Percentiles rank a stretch among this genome's conserved stretches.
Evolutionary conservation across 164 flowering plant species (phyloP).

Genomic region (Annona cherimola): DNA sequence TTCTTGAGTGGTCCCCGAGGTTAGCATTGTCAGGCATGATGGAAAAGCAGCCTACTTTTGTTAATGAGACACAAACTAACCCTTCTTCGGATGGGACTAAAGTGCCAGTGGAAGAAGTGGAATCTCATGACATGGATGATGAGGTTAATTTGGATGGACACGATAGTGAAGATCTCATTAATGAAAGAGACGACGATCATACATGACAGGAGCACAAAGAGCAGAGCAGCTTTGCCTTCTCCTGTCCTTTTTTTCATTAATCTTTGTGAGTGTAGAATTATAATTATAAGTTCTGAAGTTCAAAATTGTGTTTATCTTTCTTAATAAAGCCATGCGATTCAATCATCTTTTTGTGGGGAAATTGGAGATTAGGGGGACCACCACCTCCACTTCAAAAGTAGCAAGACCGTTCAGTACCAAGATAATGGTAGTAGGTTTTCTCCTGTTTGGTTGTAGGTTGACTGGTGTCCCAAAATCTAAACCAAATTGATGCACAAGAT

Average conservation of each 20-base stretch:
- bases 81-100: slow-evolving; percentile 29
- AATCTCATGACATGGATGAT: slow-evolving; percentile 19
- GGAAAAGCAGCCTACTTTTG: slow-evolving; percentile 60
- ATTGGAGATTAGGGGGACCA: no score
- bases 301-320: slow-evolving; percentile 3
- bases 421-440: no score
- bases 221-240: slow-evolving; percentile 1
- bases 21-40: slow-evolving; percentile 89
- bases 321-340: slow-evolving; percentile 14
- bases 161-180: slow-evolving; percentile 26
- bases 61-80: slow-evolving; percentile 46
- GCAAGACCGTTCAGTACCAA: no score
- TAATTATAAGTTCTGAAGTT: slow-evolving; percentile 5
- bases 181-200: slow-evolving; percentile 16
- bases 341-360: background rate
- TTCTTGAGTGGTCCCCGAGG: slow-evolving; percentile 88
- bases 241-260: background rate
- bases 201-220: slow-evolving; percentile 12
- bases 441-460: no score
- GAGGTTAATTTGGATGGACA: slow-evolving; percentile 19
- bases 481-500: no score
- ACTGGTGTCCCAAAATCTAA: no score
- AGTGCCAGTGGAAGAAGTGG: slow-evolving; percentile 21
- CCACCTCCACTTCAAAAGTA: no score
- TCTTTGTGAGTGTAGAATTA: slow-evolving; percentile 10